Evolutionary conservation across 768 basidiomycete species (phyloP), one percentile per base, ranked within the genome.

Genomic region (Mycena amicta): DNA sequence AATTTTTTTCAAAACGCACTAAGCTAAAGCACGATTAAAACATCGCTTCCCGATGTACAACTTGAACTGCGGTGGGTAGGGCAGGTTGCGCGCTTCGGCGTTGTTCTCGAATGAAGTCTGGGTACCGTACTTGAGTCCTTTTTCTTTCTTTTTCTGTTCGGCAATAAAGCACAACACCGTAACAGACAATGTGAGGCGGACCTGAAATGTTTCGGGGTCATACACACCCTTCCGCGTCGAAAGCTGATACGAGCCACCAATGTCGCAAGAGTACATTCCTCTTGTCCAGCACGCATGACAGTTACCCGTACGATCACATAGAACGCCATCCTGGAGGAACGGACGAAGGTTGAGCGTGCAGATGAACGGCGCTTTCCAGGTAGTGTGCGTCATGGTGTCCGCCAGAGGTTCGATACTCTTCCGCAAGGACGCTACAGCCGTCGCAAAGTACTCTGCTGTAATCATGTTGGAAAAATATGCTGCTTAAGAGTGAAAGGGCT

Each of bases 271-370:
- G 25, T 56, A 64, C 58, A 45, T 60, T 2, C 62, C 62, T 6
- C 62, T 58, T 2, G 62, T 64, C 58, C 62, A 64, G 25, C 62
- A 60, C 2, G 62, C 62, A 39, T 59, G 57, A 52, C 62, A 63
- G 23, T 64, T 43, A 20, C 52, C 55, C 11, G 40, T 60, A 25
- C 55, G 29, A 15, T 60, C 56, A 26, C 27, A 47, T 5, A 41
- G 26, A 15, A 57, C 25, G 5, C 59, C 62, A 25, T 60, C 62
- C 30, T 25, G 52, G 29, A 64, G 59, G 3, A 41, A 4, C 4
- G 62, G 62, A 13, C 62, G 58, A 23, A 64, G 56, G 20, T 64
- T 51, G 22, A 64, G 23, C 2, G 62, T 64, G 22, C 55, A 54
- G 6, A 60, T 60, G 25, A 60, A 64, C 6, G 62, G 62, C 23